Base-by-base conservation (phyloP, 2,329 filamentous ascomycete species). In the Beauveria rudraprayagi region DNA sequence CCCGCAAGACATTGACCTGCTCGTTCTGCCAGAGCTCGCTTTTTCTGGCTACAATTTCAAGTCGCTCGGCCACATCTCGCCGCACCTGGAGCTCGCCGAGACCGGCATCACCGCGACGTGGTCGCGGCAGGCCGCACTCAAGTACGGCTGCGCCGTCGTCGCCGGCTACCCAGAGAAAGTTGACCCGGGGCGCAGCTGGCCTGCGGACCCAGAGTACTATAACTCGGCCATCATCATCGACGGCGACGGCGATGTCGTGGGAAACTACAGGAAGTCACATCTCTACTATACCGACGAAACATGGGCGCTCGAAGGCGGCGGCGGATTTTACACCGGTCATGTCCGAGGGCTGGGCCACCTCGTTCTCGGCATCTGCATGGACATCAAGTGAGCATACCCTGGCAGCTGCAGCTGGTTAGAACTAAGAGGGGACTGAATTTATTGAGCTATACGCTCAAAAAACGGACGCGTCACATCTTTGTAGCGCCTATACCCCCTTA, bases 31-130 rank as follows among this genome's bases (percentile, higher is more conserved):
- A 0, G 90, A 93, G 70, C 75, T 93, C 71, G 88, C 90, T 1
- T 91, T 93, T 69, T 81, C 84, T 61, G 88, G 90, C 34, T 94
- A 92, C 76, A 92, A 92, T 70, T 93, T 92, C 75, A 80, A 82
- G 47, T 88, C 86, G 0, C 71, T 90, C 2, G 75, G 82, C 37
- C 80, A 90, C 1, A 91, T 93, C 48, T 73, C 74, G 1, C 87
- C 88, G 0, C 89, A 79, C 66, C 82, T 93, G 3, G 90, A 94
- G 68, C 81, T 78, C 0, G 83, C 83, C 0, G 80, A 82, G 5
- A 77, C 82, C 0, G 90, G 90, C 0, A 83, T 88, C 58, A 86
- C 81, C 7, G 86, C 89, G 0, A 72, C 87, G 22, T 94, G 90
- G 90, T 89, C 89, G 0, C 78, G 83, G 43, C 83, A 80, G 0